Evolutionary conservation across 73 alveolate genomes (phyloP), one percentile per base, ranked within the genome.

Genomic region (Paramecium caudatum): DNA sequence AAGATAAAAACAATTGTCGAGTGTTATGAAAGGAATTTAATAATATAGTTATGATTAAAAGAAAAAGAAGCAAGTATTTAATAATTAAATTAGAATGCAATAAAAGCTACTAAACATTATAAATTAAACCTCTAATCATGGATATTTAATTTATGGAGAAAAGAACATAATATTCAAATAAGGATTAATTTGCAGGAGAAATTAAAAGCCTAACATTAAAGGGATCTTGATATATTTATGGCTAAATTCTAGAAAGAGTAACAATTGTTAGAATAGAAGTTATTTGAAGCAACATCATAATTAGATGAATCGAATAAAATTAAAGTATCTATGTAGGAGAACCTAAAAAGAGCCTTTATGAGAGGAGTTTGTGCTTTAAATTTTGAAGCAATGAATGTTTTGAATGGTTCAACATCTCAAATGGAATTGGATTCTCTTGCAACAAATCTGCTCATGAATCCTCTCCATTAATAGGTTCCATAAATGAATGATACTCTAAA

Each of bases 321-420:
- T 21, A 96, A 94, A 91, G 90, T 91, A 2, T 91, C 82, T 90
- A 97, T 97, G 93, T 95, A 96, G 84, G 99, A 96, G 65, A 96
- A 97, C 90, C 93, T 98, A 82, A 97, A 98, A 95, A 97, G 96
- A 93, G 99, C 99, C 1, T 96, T 98, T 92, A 97, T 98, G 99
- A 98, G 99, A 70, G 99, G 99, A 63, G 99, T 98, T 39, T 97
- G 99, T 94, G 98, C 99, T 1, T 70, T 98, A 93, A 98, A 98
- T 90, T 96, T 98, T 93, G 99, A 98, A 82, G 99, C 99, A 3
- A 98, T 98, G 99, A 93, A 96, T 93, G 98, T 98, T 32, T 91
- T 98, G 3, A 83, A 95, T 49, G 93, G 93, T 0, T 23, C 68
- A 9, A 8, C 88, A 19, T 27, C 36, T 39, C 19, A 37, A 39